Evolutionary conservation across 1,139 yeast genomes (phyloP).

Genomic region (Saccharomyces hybrid): DNA sequence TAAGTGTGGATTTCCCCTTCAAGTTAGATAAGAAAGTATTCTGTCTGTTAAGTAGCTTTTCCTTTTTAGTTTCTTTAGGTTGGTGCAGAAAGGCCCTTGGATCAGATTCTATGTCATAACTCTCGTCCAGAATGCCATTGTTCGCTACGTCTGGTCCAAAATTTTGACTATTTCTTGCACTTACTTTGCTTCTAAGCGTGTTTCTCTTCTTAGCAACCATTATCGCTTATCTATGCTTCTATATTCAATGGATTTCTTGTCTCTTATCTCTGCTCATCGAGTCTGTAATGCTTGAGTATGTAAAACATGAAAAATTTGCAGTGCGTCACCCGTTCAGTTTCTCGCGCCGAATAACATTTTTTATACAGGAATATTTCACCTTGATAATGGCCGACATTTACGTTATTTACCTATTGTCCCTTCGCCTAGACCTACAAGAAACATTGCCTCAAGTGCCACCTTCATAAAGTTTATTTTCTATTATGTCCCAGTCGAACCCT

Average conservation of each 20-base stretch:
- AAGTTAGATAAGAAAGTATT: constrained; percentile 29
- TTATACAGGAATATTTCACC: background rate
- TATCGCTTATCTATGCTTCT: background rate
- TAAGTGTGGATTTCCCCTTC: constrained; percentile 31
- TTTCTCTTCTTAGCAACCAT: constrained; percentile 43
- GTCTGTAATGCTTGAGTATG: background rate
- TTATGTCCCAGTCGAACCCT: constrained; percentile 19
- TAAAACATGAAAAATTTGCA: background rate
- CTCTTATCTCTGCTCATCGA: background rate
- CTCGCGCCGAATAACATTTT: background rate
- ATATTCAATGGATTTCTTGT: background rate
- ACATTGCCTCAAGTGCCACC: background rate
- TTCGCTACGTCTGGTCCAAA: constrained; percentile 7
- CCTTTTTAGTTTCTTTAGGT: constrained; percentile 46
- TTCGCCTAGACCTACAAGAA: background rate
- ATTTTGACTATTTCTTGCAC: constrained; percentile 17
- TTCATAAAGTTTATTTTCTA: background rate
- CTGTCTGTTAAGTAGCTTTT: constrained; percentile 39
- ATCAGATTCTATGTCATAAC: constrained; percentile 15
- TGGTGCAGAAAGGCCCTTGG: constrained; percentile 50
- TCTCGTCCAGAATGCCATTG: constrained; percentile 12
- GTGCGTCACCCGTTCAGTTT: background rate
- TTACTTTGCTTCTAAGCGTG: constrained; percentile 39
- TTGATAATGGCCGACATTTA: background rate
- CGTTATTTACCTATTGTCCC: background rate